phyloP scores from a whole-genome alignment of 192 early-diverging fungal genomes.

The Coemansia nantahalensis region DNA sequence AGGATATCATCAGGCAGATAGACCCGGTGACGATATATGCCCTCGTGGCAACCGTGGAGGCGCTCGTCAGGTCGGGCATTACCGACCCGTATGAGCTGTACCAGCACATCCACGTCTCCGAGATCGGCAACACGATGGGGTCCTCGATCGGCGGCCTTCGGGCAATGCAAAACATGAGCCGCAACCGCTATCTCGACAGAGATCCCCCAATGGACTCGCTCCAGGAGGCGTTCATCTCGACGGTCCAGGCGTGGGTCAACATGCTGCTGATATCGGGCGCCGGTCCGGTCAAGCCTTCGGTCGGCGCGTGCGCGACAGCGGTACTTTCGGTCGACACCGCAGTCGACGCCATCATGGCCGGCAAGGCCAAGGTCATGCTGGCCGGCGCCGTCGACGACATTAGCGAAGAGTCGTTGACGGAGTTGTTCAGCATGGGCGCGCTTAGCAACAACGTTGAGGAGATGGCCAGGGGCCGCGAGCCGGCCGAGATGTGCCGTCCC shows the following conservation, averaged over 20 bases:
- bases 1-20: conserved; percentile 84
- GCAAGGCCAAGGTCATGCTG: conserved; percentile 88
- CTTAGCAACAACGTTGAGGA: conserved; percentile 82
- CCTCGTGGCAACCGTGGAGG: conserved; percentile 90
- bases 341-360: conserved; percentile 78
- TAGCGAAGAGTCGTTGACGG: conserved; percentile 82
- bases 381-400: conserved; percentile 89
- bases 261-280: conserved; percentile 88
- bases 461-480: conserved; percentile 79
- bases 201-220: conserved; percentile 2
- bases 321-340: conserved; percentile 86
- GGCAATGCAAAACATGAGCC: conserved; percentile 67
- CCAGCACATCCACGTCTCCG: conserved; percentile 90
- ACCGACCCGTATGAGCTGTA: conserved; percentile 95
- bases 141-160: conserved; percentile 81
- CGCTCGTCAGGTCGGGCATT: conserved; percentile 81
- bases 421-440: conserved; percentile 95
- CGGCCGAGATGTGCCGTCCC: conserved; percentile 87
- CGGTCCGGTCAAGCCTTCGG: conserved; percentile 72
- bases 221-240: conserved; percentile 88
- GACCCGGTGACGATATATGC: conserved; percentile 82
- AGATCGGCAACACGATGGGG: conserved; percentile 84
- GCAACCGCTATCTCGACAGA: conserved; percentile 63
- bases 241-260: conserved; percentile 93
- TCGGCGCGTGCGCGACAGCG: conserved; percentile 89